Conservation (phyloP, 306 rosid genomes). For the Medicago arabica region DNA sequence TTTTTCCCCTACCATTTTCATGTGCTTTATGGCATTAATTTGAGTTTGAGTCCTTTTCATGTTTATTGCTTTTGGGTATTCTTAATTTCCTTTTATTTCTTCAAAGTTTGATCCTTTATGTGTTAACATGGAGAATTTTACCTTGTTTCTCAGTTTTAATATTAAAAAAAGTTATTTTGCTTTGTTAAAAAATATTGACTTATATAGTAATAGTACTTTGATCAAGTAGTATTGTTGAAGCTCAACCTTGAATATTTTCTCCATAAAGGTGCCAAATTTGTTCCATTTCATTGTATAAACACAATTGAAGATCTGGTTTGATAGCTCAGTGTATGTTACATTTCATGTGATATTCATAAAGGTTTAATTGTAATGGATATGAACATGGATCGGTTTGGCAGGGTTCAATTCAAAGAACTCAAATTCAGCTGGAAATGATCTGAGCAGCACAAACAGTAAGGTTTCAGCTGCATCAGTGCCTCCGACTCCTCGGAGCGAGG, state of each 20-base stretch:
- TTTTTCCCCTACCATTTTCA: not conserved
- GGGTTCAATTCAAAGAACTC: constrained; percentile 55
- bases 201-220: not conserved
- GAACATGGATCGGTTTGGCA: constrained; percentile 30
- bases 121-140: not conserved
- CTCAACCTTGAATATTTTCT: constrained; percentile 6
- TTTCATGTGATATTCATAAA: not conserved
- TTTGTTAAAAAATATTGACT: not conserved
- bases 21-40: not conserved
- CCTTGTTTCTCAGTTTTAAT: constrained; percentile 13
- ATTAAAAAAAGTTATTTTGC: not conserved
- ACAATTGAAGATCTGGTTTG: constrained; percentile 36
- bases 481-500: constrained; percentile 65
- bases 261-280: not conserved
- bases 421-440: constrained; percentile 48
- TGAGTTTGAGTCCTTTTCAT: constrained; percentile 27
- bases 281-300: constrained; percentile 12
- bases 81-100: constrained; percentile 23
- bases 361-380: constrained; percentile 8
- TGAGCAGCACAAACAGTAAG: constrained; percentile 43
- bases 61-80: constrained; percentile 6
- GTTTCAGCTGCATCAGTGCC: constrained; percentile 51
- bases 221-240: not conserved
- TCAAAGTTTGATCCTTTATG: constrained; percentile 6
- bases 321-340: constrained; percentile 39